phyloP scores from a whole-genome alignment of 2,329 filamentous ascomycete species.

The Ceratocystiopsis brevicomis region DNA sequence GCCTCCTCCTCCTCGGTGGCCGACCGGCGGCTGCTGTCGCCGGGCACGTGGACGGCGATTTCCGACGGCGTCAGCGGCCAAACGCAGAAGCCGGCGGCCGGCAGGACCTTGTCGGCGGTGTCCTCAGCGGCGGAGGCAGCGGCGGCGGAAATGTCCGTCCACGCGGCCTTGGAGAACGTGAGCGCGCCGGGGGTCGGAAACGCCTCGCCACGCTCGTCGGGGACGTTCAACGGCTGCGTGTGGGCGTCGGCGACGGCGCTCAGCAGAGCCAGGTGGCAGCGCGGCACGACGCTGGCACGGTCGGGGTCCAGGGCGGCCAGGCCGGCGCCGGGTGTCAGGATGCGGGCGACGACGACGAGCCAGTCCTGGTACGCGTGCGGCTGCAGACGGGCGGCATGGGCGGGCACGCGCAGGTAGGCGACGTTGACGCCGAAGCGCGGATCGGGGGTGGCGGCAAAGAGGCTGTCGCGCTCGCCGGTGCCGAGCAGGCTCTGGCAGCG shows the following conservation, averaged over 20 bases:
- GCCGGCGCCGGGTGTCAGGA: constrained; percentile 6
- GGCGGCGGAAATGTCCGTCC: neutral
- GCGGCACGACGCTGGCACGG: neutral
- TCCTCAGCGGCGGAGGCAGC: neutral
- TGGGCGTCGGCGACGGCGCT: too few relatives aligned
- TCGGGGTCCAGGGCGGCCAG: neutral
- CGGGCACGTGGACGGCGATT: too few relatives aligned
- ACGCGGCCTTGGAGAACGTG: constrained; percentile 1
- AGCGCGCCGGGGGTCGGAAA: constrained; percentile 1
- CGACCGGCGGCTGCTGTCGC: too few relatives aligned
- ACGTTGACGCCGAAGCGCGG: neutral
- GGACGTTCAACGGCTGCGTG: too few relatives aligned
- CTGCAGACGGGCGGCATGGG: neutral
- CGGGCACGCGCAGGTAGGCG: constrained; percentile 5
- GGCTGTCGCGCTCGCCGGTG: too few relatives aligned
- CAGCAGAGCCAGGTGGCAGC: neutral
- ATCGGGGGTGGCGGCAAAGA: neutral
- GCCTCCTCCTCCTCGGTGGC: too few relatives aligned
- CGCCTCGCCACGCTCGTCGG: neutral
- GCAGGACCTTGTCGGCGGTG: too few relatives aligned
- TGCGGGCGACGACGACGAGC: constrained; percentile 4
- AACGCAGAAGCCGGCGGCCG: too few relatives aligned
- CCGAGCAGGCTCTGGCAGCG: neutral
- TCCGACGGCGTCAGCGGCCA: too few relatives aligned
- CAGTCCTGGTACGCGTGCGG: constrained; percentile 3